Evolutionary conservation across 441 rosid genomes (phyloP), one percentile per base, ranked within the genome.

Genomic region (Hura crepitans): DNA sequence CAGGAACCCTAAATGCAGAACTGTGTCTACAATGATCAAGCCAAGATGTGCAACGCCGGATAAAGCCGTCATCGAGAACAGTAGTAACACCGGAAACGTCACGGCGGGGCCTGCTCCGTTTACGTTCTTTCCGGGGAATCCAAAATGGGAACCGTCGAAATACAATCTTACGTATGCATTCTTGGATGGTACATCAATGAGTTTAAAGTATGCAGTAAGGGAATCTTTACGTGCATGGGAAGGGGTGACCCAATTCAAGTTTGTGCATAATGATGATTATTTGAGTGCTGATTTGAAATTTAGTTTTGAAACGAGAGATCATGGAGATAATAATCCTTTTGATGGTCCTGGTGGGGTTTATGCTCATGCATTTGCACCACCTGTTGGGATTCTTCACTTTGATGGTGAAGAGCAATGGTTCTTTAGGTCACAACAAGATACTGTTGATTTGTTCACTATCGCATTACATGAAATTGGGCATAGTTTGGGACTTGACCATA

Each of bases 321-420:
- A 62, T 45, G 28, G 28, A 42, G 50, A 62, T 42, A 42, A 42
- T 20, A 42, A 42, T 62, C 49, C 66, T n/a, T 62, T 62, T 25
- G 66, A 61, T 18, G 65, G 65, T 61, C 65, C 65, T 9, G 65
- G 50, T 10, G 66, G 66, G 30, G 50, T 22, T 62, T 62, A 62
- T 25, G 66, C 66, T 11, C 66, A 62, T 37, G 49, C 66, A 3
- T 62, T 43, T 23, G 50, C 50, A 0, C 66, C 50, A 22, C 49
- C 50, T 0, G 13, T 42, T 4, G 50, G 50, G 20, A 15, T 20
- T 9, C 15, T 39, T 11, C 66, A 62, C 5, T 62, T 62, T 13
- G 50, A 62, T 39, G 14, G 23, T 39, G 50, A 62, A 10, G 50
- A 62, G 30, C 9, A 11, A 9, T 62, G 66, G 66, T n/a, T 25